Conservation (phyloP, 495 filamentous ascomycete genomes). For the Penicillium odoratum region DNA sequence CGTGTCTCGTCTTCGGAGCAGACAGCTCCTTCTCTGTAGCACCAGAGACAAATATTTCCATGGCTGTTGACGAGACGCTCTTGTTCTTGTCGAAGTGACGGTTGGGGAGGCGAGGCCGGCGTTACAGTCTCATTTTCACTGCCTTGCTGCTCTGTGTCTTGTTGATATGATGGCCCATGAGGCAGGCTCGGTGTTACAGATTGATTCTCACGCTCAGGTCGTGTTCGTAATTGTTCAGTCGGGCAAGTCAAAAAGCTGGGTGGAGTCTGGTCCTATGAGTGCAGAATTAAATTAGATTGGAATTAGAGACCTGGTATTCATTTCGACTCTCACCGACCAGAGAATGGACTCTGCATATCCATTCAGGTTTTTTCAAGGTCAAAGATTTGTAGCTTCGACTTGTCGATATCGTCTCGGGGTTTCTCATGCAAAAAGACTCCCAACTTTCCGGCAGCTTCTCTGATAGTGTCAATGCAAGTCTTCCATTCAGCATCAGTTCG, state of each 20-base stretch:
- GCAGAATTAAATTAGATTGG: background rate
- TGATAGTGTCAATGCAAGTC: conserved; percentile 15
- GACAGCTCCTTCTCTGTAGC: conserved; percentile 4
- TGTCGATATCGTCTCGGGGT: conserved; percentile 14
- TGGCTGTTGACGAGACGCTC: conserved; percentile 4
- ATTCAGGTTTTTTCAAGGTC: background rate
- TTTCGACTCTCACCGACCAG: background rate
- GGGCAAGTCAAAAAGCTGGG: background rate
- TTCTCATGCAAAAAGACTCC: conserved; percentile 17
- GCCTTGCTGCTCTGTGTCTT: background rate
- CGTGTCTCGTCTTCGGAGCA: background rate
- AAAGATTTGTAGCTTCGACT: background rate
- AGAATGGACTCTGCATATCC: background rate
- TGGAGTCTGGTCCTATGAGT: background rate
- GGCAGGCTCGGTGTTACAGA: no score
- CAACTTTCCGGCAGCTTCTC: conserved; percentile 12
- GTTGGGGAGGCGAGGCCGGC: background rate
- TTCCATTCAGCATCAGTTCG: conserved; percentile 3
- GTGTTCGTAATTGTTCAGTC: background rate
- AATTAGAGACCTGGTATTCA: background rate
- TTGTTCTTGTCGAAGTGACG: background rate
- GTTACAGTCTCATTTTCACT: background rate
- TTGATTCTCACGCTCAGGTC: no score
- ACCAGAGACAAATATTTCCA: conserved; percentile 29
- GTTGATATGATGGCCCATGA: no score